Percentiles rank a stretch among this genome's conserved stretches.
Evolutionary conservation across 306 rosid species (phyloP).

Genomic region (Casuarina glauca): DNA sequence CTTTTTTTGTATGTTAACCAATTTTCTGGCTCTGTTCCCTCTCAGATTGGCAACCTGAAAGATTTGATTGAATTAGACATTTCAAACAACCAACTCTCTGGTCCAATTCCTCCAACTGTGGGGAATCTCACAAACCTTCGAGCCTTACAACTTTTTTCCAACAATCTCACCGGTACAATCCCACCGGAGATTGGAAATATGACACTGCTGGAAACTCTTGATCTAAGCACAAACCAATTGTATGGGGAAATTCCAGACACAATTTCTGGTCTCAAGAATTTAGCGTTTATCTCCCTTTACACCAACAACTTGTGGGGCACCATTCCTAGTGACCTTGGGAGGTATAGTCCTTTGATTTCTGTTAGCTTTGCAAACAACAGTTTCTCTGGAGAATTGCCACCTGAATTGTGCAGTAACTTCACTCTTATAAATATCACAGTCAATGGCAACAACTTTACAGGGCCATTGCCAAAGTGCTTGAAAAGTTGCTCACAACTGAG

Average conservation of each 20-base stretch:
- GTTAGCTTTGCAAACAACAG: slow-evolving; percentile 58
- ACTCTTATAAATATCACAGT: slow-evolving; percentile 22
- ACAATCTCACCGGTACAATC: slow-evolving; percentile 19
- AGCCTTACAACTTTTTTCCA: slow-evolving; percentile 35
- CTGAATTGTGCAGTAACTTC: slow-evolving; percentile 45
- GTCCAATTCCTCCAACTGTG: slow-evolving; percentile 14
- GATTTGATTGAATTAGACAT: slow-evolving; percentile 39
- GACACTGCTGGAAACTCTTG: slow-evolving; percentile 37
- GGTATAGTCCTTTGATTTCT: slow-evolving; percentile 32
- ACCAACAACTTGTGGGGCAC: slow-evolving; percentile 50
- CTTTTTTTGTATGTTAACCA: slow-evolving; percentile 39
- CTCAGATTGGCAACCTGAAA: not conserved
- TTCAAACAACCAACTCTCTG: slow-evolving; percentile 43
- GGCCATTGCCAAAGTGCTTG: slow-evolving; percentile 60
- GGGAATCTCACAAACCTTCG: slow-evolving; percentile 44
- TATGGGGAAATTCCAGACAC: slow-evolving; percentile 37
- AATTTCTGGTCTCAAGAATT: slow-evolving; percentile 28
- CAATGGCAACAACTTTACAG: slow-evolving; percentile 50
- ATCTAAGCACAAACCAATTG: slow-evolving; percentile 29
- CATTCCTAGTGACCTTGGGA: slow-evolving; percentile 30
- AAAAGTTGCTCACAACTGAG: slow-evolving; percentile 44
- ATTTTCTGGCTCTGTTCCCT: slow-evolving; percentile 48
- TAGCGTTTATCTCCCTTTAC: slow-evolving; percentile 43
- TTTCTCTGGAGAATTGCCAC: slow-evolving; percentile 69
- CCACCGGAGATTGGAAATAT: slow-evolving; percentile 53